phyloP scores from a whole-genome alignment of 495 filamentous ascomycete species.

The Xylaria telfairii region DNA sequence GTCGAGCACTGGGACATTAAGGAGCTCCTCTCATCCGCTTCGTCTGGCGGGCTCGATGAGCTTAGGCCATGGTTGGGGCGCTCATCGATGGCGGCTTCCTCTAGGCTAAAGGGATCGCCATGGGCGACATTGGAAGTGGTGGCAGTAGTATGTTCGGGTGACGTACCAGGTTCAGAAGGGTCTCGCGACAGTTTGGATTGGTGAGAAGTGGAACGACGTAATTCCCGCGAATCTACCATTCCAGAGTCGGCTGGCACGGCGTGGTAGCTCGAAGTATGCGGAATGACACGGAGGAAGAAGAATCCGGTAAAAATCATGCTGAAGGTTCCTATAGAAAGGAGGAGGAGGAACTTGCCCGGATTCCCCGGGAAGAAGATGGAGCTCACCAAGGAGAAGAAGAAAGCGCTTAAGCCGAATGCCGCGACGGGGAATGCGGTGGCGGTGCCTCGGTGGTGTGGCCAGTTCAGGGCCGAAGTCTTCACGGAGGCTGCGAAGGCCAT shows the following conservation, averaged over 20 bases:
- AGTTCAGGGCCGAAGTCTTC: constrained; percentile 90
- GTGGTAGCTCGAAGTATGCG: constrained; percentile 67
- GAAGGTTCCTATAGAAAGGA: constrained; percentile 83
- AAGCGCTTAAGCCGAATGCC: constrained; percentile 92
- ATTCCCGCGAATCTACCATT: constrained; percentile 59
- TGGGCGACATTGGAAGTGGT: constrained; percentile 22
- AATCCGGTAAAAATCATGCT: constrained; percentile 72
- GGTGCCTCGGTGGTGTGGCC: constrained; percentile 88
- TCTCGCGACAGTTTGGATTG: constrained; percentile 51
- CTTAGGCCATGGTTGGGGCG: constrained; percentile 30
- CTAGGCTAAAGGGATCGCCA: constrained; percentile 24
- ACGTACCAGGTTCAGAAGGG: constrained; percentile 73
- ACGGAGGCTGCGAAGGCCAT: constrained; percentile 84
- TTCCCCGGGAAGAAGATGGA: constrained; percentile 82
- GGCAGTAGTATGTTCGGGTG: constrained; percentile 39
- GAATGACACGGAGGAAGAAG: constrained; percentile 81
- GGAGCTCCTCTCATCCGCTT: constrained; percentile 80
- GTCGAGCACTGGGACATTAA: constrained; percentile 66
- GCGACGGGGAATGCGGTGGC: constrained; percentile 92
- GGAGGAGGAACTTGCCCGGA: constrained; percentile 76
- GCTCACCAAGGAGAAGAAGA: constrained; percentile 88
- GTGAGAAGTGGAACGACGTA: constrained; percentile 68
- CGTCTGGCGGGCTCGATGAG: constrained; percentile 38
- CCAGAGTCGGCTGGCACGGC: constrained; percentile 60
- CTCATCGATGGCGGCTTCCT: constrained; percentile 25